phyloP scores from a whole-genome alignment of 768 basidiomycete genomes.

The Fomitopsis serialis region DNA sequence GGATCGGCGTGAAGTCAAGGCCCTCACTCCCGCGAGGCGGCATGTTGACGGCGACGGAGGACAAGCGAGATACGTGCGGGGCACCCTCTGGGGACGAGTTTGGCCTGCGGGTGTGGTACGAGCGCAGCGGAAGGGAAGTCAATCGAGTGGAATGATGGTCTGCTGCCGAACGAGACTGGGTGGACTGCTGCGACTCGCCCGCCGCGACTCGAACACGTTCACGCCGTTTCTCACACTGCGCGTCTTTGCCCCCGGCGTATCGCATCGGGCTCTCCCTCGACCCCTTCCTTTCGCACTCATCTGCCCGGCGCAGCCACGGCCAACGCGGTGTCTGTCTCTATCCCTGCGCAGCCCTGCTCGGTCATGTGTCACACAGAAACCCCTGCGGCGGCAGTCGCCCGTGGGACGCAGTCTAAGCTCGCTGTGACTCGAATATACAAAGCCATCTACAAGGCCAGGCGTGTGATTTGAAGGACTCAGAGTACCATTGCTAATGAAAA shows the following conservation, averaged over 20 bases:
- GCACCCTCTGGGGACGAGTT: background rate
- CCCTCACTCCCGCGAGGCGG: slow-evolving; percentile 52
- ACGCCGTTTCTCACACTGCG: slow-evolving; percentile 4
- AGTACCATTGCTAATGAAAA: too few species aligned
- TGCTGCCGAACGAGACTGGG: background rate
- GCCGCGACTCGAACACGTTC: slow-evolving; percentile 2
- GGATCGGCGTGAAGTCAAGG: slow-evolving; percentile 84
- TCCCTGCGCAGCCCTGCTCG: too few species aligned
- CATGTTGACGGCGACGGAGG: slow-evolving; percentile 25
- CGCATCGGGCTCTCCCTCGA: background rate
- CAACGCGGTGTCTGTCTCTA: too few species aligned
- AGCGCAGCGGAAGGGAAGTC: background rate
- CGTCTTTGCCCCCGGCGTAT: background rate
- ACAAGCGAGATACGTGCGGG: background rate
- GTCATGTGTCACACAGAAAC: too few species aligned
- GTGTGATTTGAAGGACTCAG: too few species aligned
- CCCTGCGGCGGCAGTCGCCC: too few species aligned
- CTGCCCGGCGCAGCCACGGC: too few species aligned
- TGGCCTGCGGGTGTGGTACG: background rate
- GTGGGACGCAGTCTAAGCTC: too few species aligned
- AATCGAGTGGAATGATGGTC: slow-evolving; percentile 1
- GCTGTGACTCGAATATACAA: too few species aligned
- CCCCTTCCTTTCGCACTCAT: background rate
- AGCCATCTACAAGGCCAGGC: too few species aligned
- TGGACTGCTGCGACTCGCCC: background rate